A percentile compares a stretch with the other conserved stretches of the same genome.
Conservation (phyloP, 2,329 filamentous ascomycete species). For the Colletotrichum graminicola region DNA sequence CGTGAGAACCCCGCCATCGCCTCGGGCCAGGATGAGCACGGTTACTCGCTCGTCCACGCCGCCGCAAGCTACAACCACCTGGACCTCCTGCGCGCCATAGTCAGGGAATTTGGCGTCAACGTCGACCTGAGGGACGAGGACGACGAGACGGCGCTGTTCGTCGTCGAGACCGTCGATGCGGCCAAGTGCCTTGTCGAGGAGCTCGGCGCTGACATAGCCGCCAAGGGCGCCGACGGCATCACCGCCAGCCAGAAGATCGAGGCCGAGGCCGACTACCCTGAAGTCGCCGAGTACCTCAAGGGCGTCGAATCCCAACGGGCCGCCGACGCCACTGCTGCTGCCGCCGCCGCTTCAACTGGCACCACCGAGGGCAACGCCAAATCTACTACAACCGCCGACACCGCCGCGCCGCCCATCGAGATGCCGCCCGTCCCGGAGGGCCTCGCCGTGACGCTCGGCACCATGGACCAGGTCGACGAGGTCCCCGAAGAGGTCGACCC, state of each 20-base stretch:
- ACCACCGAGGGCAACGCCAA: background rate
- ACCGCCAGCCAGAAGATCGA: conserved; percentile 86
- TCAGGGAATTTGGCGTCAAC: conserved; percentile 81
- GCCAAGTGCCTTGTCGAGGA: conserved; percentile 87
- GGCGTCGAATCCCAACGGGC: conserved; percentile 49
- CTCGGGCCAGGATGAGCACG: conserved; percentile 85
- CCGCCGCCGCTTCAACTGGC: conserved; percentile 47
- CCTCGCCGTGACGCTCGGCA: conserved; percentile 81
- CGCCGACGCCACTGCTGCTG: conserved; percentile 47
- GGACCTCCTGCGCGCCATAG: conserved; percentile 80
- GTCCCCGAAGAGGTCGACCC: conserved; percentile 77
- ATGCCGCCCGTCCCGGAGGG: conserved; percentile 80
- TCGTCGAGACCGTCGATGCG: conserved; percentile 84
- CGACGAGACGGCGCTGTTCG: conserved; percentile 93
- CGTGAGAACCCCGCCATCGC: conserved; percentile 81
- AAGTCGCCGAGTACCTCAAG: conserved; percentile 78
- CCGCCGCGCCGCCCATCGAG: conserved; percentile 47
- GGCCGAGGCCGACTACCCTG: conserved; percentile 81
- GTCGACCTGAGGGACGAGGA: conserved; percentile 91
- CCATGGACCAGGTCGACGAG: conserved; percentile 73
- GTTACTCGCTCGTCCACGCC: conserved; percentile 94
- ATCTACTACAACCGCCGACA: background rate
- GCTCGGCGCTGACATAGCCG: conserved; percentile 75
- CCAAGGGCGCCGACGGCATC: conserved; percentile 79
- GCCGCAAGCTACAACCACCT: conserved; percentile 93